Evolutionary conservation across 2,329 filamentous ascomycete genomes (phyloP).

Genomic region (Exophiala calicioides): DNA sequence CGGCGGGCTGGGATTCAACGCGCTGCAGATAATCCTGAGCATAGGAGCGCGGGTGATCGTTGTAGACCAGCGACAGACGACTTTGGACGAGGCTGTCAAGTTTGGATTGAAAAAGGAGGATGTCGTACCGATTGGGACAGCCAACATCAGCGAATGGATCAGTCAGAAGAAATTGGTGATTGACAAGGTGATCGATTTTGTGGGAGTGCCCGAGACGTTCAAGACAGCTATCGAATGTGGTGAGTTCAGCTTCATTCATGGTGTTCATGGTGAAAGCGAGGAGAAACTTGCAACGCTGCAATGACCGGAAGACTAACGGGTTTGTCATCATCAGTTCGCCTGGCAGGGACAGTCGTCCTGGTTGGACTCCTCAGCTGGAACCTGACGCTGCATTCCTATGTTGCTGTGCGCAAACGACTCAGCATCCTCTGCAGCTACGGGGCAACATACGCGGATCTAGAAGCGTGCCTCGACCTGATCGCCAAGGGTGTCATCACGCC

Average conservation of each 20-base stretch:
- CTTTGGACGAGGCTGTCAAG: conserved; percentile 20
- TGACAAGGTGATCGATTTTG: conserved; percentile 21
- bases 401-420: conserved; percentile 13
- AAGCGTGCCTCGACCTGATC: conserved; percentile 16
- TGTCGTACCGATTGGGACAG: conserved; percentile 10
- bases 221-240: conserved; percentile 11
- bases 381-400: conserved; percentile 4
- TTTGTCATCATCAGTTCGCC: conserved; percentile 9
- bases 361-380: conserved; percentile 14
- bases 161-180: conserved; percentile 1
- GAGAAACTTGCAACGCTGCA: no score
- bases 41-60: conserved; percentile 18
- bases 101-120: conserved; percentile 17
- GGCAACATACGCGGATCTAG: conserved; percentile 14
- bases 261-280: background rate
- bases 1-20: conserved; percentile 19
- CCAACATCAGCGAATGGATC: conserved; percentile 11
- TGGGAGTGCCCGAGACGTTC: conserved; percentile 18
- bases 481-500: conserved; percentile 16
- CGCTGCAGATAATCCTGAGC: conserved; percentile 16
- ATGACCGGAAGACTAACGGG: no score
- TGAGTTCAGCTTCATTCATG: conserved; percentile 2
- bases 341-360: conserved; percentile 18
- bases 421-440: conserved; percentile 21
- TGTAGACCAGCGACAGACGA: conserved; percentile 16